Evolutionary conservation across 441 rosid species (phyloP), one percentile per base, ranked within the genome.

Genomic region (Capsella rubella): DNA sequence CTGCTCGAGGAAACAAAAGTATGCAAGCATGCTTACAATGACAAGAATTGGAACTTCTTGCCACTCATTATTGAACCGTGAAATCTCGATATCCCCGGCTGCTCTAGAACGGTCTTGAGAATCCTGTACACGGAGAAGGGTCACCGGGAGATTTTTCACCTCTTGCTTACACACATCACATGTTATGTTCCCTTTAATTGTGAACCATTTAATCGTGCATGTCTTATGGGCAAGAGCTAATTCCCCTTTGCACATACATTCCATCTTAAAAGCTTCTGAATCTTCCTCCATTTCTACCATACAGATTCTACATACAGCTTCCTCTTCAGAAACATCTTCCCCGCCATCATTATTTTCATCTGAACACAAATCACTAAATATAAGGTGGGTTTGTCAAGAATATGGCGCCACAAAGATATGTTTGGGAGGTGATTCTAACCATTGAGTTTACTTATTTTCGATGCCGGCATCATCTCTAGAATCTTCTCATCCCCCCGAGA

Each of bases 201-300:
- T 83, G 80, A 93, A 95, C 99, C 99, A 95, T 84, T 93, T 95
- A 18, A 93, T 82, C 8, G 95, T 93, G 73, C 99, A 95, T 15
- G 84, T 85, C 84, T 85, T 90, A 79, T 93, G 99, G 16, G 97
- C 90, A 69, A 95, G 81, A 59, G 97, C 97, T 39, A 95, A 84
- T 78, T 95, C 99, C 7, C 99, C 99, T 85, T 87, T 95, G 82
- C 99, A 95, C 85, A 96, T 90, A 77, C 99, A 95, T 64, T 93
- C 99, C 94, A 95, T 87, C 86, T 90, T 95, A 29, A 95, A 82
- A 50, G 99, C 91, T 77, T 95, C 98, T 16, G 87, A 90, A 49
- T 95, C 99, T 87, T 93, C 98, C 65, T 89, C 85, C 31, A 95
- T 79, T 49, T 93, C 99, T 51, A 85, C 82, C 80, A 95, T 32